Conservation (phyloP, 345 rosid genomes). For the Fremontodendron californicum region DNA sequence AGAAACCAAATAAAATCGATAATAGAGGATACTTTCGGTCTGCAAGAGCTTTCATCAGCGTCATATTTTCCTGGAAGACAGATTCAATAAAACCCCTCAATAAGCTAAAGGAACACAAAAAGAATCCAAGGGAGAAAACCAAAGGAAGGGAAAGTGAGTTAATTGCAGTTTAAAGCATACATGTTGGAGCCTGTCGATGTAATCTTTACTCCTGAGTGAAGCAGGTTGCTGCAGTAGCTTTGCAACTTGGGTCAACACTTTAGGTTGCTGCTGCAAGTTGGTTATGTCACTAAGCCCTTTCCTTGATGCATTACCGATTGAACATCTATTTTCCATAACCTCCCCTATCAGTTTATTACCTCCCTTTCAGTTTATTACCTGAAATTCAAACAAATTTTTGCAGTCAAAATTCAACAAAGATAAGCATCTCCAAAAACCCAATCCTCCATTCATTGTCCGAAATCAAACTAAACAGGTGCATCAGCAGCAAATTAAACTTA, state of each 20-base stretch:
- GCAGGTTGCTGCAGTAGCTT: slow-evolving; percentile 23
- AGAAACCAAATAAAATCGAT: neutral
- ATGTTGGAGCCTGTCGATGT: slow-evolving; percentile 44
- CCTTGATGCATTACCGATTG: slow-evolving; percentile 32
- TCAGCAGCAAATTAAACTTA: neutral
- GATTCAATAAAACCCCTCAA: slow-evolving; percentile 10
- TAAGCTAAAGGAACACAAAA: slow-evolving; percentile 3
- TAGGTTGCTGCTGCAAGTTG: slow-evolving; percentile 37
- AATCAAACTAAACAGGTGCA: neutral
- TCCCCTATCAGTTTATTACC: slow-evolving; percentile 27
- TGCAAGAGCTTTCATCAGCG: slow-evolving; percentile 35
- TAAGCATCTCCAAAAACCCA: neutral
- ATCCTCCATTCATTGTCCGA: neutral
- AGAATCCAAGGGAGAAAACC: neutral
- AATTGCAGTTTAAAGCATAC: slow-evolving; percentile 11
- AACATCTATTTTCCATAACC: slow-evolving; percentile 24
- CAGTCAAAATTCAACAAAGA: too few relatives aligned
- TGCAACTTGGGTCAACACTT: slow-evolving; percentile 23
- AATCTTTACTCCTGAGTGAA: too few relatives aligned
- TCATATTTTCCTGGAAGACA: slow-evolving; percentile 49
- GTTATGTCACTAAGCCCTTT: slow-evolving; percentile 48
- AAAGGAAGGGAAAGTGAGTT: neutral
- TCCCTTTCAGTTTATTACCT: too few relatives aligned
- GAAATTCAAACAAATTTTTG: too few relatives aligned
- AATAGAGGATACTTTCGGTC: slow-evolving; percentile 48